A percentile compares a stretch with the other conserved stretches of the same genome.
phyloP scores from a whole-genome alignment of 257 asterid genomes.

The Perilla frutescens region DNA sequence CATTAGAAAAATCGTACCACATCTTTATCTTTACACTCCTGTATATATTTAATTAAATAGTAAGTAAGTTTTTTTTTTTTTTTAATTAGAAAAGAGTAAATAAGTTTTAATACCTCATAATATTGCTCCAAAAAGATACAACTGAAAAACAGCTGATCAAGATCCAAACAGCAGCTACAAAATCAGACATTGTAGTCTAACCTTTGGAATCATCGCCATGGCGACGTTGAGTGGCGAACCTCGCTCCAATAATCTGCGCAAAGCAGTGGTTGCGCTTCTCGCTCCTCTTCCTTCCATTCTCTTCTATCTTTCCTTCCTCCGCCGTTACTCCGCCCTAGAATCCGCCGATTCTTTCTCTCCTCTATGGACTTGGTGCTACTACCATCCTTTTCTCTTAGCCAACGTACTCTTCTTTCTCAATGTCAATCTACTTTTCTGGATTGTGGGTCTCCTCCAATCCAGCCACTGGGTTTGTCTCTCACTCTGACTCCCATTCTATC shows the following conservation, averaged over 20 bases:
- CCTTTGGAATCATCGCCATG: conserved; percentile 30
- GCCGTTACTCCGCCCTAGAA: conserved; percentile 46
- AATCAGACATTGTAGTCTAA: conserved; percentile 2
- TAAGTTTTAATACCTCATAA: too few relatives aligned
- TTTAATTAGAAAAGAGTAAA: too few relatives aligned
- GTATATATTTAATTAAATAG: too few relatives aligned
- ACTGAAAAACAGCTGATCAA: too few relatives aligned
- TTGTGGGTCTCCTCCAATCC: conserved; percentile 74
- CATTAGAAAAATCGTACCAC: too few relatives aligned
- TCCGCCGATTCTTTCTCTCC: conserved; percentile 44
- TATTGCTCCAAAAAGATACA: too few relatives aligned
- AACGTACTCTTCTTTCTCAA: conserved; percentile 78
- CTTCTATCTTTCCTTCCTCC: conserved; percentile 74
- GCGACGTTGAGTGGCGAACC: conserved; percentile 28
- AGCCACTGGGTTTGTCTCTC: conserved; percentile 43
- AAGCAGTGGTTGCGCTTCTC: conserved; percentile 62
- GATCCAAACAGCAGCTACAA: conserved; percentile 19
- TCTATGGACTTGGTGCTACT: conserved; percentile 74
- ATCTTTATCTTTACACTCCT: too few relatives aligned
- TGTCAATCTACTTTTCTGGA: conserved; percentile 81
- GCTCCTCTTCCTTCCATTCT: conserved; percentile 81
- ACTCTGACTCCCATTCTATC: background rate
- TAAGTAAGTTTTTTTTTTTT: too few relatives aligned
- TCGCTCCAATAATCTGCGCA: conserved; percentile 53
- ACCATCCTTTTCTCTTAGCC: conserved; percentile 74